phyloP scores from a whole-genome alignment of 805 yeast species.

The Tetrapisispora pingtungensis region DNA sequence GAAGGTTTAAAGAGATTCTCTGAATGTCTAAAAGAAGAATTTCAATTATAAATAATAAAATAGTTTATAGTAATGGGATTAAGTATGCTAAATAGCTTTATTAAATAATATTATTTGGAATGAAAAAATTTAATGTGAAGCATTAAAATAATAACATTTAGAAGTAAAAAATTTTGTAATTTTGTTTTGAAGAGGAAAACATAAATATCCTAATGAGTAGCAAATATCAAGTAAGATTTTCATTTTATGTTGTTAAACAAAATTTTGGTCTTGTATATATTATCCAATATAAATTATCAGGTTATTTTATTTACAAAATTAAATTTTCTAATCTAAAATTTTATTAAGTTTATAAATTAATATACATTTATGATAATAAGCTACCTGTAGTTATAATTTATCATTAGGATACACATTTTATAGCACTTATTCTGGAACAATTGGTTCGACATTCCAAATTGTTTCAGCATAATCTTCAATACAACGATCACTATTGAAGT shows the following conservation, averaged over 20 bases:
- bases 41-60: slow-evolving; percentile 7
- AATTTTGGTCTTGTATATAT: too few relatives aligned
- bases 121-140: too few relatives aligned
- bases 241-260: too few relatives aligned
- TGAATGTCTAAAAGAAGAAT: slow-evolving; percentile 50
- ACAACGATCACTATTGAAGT: slow-evolving; percentile 84
- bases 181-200: too few relatives aligned
- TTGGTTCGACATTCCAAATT: slow-evolving; percentile 87
- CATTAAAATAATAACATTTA: too few relatives aligned
- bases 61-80: too few relatives aligned
- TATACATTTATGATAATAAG: neutral
- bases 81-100: too few relatives aligned
- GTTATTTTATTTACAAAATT: too few relatives aligned
- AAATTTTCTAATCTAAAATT: neutral
- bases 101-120: too few relatives aligned
- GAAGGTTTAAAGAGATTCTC: slow-evolving; percentile 61
- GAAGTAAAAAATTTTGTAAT: too few relatives aligned
- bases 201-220: too few relatives aligned
- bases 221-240: too few relatives aligned
- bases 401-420: neutral
- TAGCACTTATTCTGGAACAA: slow-evolving; percentile 14
- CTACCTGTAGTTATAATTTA: neutral
- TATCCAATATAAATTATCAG: neutral
- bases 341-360: neutral
- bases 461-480: slow-evolving; percentile 85